These are phyloP conservation scores for Aspergillus ellipticus DNA, from an alignment of 495 filamentous ascomycete genomes.

Conservation along the genomic window DNA sequence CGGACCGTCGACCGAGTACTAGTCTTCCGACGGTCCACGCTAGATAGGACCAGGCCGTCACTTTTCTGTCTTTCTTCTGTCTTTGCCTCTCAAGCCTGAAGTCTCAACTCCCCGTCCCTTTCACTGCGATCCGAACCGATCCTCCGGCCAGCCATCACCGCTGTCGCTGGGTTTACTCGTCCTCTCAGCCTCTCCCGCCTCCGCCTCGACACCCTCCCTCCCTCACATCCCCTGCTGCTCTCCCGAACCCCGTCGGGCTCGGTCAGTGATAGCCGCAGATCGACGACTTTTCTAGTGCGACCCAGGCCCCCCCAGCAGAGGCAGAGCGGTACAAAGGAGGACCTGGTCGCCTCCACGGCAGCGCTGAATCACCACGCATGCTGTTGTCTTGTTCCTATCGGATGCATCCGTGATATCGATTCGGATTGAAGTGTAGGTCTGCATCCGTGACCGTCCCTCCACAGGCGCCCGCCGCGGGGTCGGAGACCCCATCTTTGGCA, in stretches of 20 bases:
- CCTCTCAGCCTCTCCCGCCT: background rate
- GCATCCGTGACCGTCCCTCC: background rate
- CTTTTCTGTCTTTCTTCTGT: too few relatives aligned
- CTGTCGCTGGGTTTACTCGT: background rate
- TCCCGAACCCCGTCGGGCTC: background rate
- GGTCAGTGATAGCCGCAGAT: background rate
- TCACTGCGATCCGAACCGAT: background rate
- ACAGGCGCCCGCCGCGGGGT: background rate
- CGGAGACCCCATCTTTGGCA: constrained; percentile 1
- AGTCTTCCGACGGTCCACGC: background rate
- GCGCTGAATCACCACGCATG: background rate
- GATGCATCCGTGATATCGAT: background rate
- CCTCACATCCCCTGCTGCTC: background rate
- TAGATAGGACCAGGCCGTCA: background rate
- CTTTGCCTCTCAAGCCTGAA: too few relatives aligned
- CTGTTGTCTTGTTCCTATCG: background rate
- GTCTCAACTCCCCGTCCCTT: background rate
- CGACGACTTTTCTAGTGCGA: background rate
- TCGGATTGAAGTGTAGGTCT: background rate
- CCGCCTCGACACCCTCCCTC: background rate
- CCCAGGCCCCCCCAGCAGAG: background rate
- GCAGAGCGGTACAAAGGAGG: background rate
- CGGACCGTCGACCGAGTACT: background rate
- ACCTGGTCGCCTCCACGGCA: background rate
- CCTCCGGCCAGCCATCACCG: background rate